A percentile compares a stretch with the other conserved stretches of the same genome.
These are phyloP conservation scores for Auricularia heimuer DNA, from an alignment of 768 basidiomycete genomes.

Conservation along the genomic window DNA sequence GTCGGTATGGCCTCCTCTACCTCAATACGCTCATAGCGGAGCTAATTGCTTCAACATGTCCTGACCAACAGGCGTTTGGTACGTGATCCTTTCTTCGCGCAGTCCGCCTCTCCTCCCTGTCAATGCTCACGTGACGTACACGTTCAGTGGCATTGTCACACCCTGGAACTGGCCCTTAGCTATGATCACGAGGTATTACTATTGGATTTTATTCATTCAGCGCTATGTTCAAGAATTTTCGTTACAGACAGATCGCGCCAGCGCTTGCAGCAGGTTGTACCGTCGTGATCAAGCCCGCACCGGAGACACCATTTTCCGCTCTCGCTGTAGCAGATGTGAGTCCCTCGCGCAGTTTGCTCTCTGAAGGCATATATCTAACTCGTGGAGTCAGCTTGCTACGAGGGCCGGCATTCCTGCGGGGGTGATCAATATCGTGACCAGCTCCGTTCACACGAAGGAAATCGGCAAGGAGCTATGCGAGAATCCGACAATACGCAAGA, in stretches of 20 bases:
- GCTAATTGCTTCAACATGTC: no score
- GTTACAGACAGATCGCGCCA: constrained; percentile 67
- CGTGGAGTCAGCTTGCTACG: constrained; percentile 46
- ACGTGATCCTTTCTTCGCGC: not conserved
- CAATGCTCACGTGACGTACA: no score
- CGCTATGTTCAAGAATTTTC: constrained; percentile 30
- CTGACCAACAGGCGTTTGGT: not conserved
- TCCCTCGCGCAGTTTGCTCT: not conserved
- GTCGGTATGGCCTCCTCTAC: constrained; percentile 35
- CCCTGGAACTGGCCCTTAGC: constrained; percentile 95
- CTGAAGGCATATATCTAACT: no score
- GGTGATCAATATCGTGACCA: constrained; percentile 90
- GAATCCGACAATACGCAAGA: constrained; percentile 74
- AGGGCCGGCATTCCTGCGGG: constrained; percentile 93
- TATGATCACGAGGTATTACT: constrained; percentile 39
- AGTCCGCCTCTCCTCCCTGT: no score
- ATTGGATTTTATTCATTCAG: no score
- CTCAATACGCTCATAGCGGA: not conserved
- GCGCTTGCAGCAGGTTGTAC: constrained; percentile 95
- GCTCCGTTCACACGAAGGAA: constrained; percentile 71
- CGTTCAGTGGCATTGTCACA: constrained; percentile 58
- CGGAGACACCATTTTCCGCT: constrained; percentile 89
- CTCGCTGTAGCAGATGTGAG: constrained; percentile 83
- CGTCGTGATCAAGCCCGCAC: constrained; percentile 85
- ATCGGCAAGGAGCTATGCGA: constrained; percentile 94